Conservation (phyloP, 2,329 filamentous ascomycete species). For the Scedosporium aurantiacum region DNA sequence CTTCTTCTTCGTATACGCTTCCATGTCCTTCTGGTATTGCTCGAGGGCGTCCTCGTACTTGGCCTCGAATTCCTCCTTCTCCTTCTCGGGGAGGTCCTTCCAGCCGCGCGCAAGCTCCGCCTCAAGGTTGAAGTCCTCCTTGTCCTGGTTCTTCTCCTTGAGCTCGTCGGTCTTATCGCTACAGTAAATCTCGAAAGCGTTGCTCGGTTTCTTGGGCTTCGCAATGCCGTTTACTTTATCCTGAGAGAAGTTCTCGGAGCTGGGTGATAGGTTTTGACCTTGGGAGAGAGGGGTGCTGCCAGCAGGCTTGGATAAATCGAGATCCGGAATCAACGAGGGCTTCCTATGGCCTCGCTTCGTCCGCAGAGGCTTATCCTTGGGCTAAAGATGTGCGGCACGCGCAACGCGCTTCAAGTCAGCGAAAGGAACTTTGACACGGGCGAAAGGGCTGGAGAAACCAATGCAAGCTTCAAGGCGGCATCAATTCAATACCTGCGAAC, state of each 20-base stretch:
- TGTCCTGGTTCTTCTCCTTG: constrained; percentile 9
- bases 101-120: constrained; percentile 44
- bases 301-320: constrained; percentile 19
- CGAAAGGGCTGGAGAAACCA: constrained; percentile 2
- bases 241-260: constrained; percentile 19
- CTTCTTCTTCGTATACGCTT: constrained; percentile 16
- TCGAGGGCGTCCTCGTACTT: constrained; percentile 27
- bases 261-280: constrained; percentile 28
- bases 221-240: constrained; percentile 27
- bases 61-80: constrained; percentile 37
- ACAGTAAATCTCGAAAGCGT: constrained; percentile 45
- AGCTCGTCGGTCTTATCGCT: constrained; percentile 31
- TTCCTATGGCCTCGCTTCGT: constrained; percentile 64
- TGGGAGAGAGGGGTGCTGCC: constrained; percentile 38
- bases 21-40: constrained; percentile 32
- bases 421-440: constrained; percentile 6
- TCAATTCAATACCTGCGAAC: constrained; percentile 14
- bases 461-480: not conserved
- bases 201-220: constrained; percentile 31
- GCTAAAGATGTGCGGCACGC: constrained; percentile 32
- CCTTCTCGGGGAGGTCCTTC: constrained; percentile 38
- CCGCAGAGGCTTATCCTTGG: constrained; percentile 66
- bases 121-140: constrained; percentile 29
- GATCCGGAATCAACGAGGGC: constrained; percentile 35
- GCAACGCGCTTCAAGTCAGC: constrained; percentile 7